Conservation (phyloP, 148 eudicot genomes). For the Spergularia bocconei region DNA sequence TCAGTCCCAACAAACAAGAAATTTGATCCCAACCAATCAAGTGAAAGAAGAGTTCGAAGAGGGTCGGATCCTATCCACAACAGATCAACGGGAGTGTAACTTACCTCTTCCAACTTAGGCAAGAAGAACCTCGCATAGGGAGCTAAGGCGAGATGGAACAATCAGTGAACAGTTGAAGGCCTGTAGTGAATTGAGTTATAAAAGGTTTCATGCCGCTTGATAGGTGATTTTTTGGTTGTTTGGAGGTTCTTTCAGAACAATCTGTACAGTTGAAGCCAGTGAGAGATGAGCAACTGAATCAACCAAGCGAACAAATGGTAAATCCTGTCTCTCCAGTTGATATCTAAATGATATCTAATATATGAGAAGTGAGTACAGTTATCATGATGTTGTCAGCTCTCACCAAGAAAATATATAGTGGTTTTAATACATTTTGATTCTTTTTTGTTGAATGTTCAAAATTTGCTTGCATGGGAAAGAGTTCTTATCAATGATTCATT, state of each 20-base stretch:
- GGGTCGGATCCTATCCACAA: constrained; percentile 91
- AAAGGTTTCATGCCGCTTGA: constrained; percentile 17
- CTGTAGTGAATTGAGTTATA: constrained; percentile 3
- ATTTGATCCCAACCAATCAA: constrained; percentile 41
- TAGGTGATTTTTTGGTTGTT: constrained; percentile 25
- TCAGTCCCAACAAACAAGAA: constrained; percentile 30
- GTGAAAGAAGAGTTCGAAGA: constrained; percentile 58
- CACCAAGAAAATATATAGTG: constrained; percentile 23
- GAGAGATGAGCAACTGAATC: constrained; percentile 13
- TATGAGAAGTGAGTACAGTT: constrained; percentile 24
- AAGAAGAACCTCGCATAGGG: constrained; percentile 11
- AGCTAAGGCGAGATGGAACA: constrained; percentile 13
- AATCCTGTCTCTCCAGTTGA: constrained; percentile 22
- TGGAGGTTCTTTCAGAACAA: constrained; percentile 21
- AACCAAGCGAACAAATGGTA: constrained; percentile 17
- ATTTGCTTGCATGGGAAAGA: constrained; percentile 29
- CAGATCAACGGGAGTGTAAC: constrained; percentile 34
- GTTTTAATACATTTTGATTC: constrained; percentile 27
- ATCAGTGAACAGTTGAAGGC: constrained; percentile 4
- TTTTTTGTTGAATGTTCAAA: constrained; percentile 21
- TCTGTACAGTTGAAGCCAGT: constrained; percentile 30
- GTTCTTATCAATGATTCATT: constrained; percentile 11
- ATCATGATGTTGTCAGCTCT: constrained; percentile 24
- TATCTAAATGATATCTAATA: constrained; percentile 12
- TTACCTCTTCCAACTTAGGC: constrained; percentile 24